Percentiles rank a stretch among this genome's conserved stretches.
phyloP scores from a whole-genome alignment of 305 asterid genomes.

The Solanum hybrid region DNA sequence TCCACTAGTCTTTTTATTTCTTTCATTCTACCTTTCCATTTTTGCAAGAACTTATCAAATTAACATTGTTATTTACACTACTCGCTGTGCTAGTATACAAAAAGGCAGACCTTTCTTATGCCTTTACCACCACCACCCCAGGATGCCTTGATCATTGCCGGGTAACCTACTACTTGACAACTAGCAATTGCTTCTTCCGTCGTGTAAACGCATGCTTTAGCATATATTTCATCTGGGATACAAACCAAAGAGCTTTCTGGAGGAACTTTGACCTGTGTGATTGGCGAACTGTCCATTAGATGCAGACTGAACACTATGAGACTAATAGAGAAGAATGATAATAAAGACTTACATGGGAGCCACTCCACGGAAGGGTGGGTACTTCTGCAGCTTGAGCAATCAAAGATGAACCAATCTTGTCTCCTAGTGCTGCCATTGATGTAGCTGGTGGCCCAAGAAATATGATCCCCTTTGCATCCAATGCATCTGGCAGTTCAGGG shows the following conservation, averaged over 20 bases:
- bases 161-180: constrained; percentile 96
- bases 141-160: constrained; percentile 99
- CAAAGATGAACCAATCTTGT: constrained; percentile 93
- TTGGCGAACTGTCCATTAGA: not conserved
- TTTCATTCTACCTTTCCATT: not conserved
- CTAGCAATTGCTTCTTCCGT: constrained; percentile 96
- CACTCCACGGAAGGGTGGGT: constrained; percentile 99
- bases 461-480: constrained; percentile 65
- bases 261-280: constrained; percentile 62
- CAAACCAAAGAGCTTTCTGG: constrained; percentile 67
- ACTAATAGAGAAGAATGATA: constrained; percentile 10
- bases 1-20: not conserved
- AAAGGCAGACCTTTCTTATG: constrained; percentile 78
- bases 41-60: not conserved
- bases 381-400: constrained; percentile 98
- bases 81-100: not conserved
- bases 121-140: constrained; percentile 99
- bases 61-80: not conserved
- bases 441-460: constrained; percentile 92
- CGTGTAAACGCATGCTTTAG: constrained; percentile 83
- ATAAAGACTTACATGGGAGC: constrained; percentile 66
- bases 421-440: constrained; percentile 96
- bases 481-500: constrained; percentile 95
- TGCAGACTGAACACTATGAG: constrained; percentile 2
- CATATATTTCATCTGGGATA: constrained; percentile 69